Percentiles rank a stretch among this genome's conserved stretches.
These are phyloP conservation scores for Colletotrichum chlorophyti DNA, from an alignment of 2,329 filamentous ascomycete species.

Conservation along the genomic window DNA sequence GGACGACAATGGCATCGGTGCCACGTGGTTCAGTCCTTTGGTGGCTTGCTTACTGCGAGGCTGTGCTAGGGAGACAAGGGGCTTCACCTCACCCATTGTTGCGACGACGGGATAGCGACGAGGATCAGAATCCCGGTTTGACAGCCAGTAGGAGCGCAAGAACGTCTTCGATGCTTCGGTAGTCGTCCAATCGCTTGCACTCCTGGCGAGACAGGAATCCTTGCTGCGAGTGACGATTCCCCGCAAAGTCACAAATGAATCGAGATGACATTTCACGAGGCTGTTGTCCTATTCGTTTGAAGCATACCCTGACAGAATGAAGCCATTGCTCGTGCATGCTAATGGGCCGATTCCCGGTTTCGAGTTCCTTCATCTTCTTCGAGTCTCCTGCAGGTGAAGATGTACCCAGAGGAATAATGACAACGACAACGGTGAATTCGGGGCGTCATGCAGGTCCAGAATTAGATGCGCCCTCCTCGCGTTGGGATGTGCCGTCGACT, in stretches of 20 bases:
- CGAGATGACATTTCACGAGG: constrained; percentile 3
- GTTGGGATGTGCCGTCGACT: background rate
- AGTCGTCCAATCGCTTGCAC: constrained; percentile 29
- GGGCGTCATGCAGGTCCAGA: background rate
- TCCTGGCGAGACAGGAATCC: constrained; percentile 19
- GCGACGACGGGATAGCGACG: background rate
- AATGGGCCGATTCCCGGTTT: constrained; percentile 1
- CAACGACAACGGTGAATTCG: background rate
- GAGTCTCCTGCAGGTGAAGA: background rate
- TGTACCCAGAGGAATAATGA: no score
- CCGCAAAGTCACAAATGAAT: constrained; percentile 14
- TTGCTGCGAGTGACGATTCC: constrained; percentile 20
- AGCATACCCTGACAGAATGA: background rate
- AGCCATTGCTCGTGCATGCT: constrained; percentile 5
- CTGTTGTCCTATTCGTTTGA: constrained; percentile 1
- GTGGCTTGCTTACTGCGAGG: constrained; percentile 29
- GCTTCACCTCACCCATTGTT: constrained; percentile 5
- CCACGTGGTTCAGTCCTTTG: constrained; percentile 26
- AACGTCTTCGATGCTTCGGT: constrained; percentile 17
- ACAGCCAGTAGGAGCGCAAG: constrained; percentile 18
- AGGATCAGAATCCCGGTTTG: background rate
- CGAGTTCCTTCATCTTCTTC: background rate
- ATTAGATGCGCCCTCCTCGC: background rate
- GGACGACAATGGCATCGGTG: constrained; percentile 7
- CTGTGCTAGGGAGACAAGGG: constrained; percentile 25